phyloP scores from a whole-genome alignment of 306 rosid species.

The Lablab purpureus region DNA sequence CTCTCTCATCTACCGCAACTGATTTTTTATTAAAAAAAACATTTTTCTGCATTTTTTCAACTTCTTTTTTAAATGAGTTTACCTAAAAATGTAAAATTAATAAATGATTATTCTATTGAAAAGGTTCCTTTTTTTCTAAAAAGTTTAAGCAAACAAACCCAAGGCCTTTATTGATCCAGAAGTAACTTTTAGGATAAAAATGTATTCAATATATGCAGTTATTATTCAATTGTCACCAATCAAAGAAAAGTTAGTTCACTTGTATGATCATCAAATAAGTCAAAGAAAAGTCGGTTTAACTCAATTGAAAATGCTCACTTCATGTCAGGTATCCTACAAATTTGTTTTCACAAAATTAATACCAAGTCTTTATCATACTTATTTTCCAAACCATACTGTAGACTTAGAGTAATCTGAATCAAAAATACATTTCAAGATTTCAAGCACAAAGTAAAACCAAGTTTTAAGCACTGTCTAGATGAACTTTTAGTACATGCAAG shows the following conservation, averaged over 20 bases:
- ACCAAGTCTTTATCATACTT: constrained; percentile 4
- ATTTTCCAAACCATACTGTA: background rate
- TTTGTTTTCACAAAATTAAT: constrained; percentile 19
- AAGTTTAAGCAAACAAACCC: too few species aligned
- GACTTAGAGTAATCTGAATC: constrained; percentile 3
- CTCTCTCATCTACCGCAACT: too few species aligned
- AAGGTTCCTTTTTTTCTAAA: too few species aligned
- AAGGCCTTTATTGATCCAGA: background rate
- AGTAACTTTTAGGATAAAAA: background rate
- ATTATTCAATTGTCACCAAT: background rate
- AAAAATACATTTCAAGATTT: background rate
- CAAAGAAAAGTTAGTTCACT: background rate
- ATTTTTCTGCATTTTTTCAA: too few species aligned
- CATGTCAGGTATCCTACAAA: background rate
- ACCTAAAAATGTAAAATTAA: too few species aligned
- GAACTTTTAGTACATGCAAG: background rate
- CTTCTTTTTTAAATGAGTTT: too few species aligned
- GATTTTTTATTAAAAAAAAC: too few species aligned
- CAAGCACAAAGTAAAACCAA: constrained; percentile 3
- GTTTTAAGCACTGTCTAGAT: background rate
- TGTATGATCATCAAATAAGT: background rate
- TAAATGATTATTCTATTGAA: too few species aligned
- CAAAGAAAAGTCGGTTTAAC: background rate
- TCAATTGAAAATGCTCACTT: background rate
- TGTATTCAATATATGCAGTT: background rate